A percentile compares a stretch with the other conserved stretches of the same genome.
These are phyloP conservation scores for Alternaria solani DNA, from an alignment of 2,329 filamentous ascomycete genomes.

Conservation along the genomic window DNA sequence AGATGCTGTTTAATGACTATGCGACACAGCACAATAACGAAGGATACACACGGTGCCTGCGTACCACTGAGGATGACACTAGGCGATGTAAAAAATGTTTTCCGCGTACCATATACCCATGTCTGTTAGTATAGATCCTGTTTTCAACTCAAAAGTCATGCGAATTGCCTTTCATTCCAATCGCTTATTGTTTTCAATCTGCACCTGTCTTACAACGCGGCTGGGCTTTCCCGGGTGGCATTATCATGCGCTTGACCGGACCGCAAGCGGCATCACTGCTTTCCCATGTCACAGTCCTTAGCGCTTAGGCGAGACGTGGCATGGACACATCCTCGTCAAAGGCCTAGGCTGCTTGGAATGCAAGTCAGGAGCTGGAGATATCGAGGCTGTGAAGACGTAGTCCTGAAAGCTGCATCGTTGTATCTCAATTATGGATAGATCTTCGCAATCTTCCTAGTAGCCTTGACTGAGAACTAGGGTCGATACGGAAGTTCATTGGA, in stretches of 20 bases:
- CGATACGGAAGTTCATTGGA: background rate
- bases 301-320: too few relatives aligned
- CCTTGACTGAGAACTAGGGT: background rate
- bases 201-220: background rate
- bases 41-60: background rate
- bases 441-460: too few relatives aligned
- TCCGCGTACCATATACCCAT: slow-evolving; percentile 16
- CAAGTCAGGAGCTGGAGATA: too few relatives aligned
- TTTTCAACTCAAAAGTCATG: background rate
- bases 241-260: background rate
- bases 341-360: too few relatives aligned
- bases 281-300: background rate
- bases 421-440: background rate
- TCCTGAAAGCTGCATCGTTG: background rate
- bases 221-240: background rate
- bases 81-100: background rate
- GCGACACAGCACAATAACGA: background rate
- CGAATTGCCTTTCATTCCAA: background rate
- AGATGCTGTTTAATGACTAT: background rate
- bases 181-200: background rate
- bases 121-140: slow-evolving; percentile 1
- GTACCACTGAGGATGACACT: background rate
- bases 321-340: too few relatives aligned
- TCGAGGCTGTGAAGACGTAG: too few relatives aligned
- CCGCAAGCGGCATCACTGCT: background rate